phyloP scores from a whole-genome alignment of 2,329 filamentous ascomycete species.

The Monosporascus sp. region DNA sequence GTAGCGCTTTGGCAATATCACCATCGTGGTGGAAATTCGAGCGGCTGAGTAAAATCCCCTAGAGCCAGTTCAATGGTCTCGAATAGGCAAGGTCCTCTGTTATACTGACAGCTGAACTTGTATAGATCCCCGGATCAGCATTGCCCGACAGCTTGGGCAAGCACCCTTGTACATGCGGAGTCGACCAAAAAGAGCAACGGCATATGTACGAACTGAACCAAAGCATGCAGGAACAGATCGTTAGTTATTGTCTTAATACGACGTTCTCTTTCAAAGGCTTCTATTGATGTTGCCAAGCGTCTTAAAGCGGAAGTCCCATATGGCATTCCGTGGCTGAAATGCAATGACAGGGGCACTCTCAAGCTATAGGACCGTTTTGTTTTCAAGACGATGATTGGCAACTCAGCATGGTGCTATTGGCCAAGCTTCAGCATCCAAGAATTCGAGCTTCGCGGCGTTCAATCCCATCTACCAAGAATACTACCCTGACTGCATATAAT shows the following conservation, averaged over 20 bases:
- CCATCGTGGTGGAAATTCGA: background rate
- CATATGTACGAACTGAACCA: too few relatives aligned
- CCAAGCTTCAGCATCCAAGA: too few relatives aligned
- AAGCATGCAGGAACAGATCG: too few relatives aligned
- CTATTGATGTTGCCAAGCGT: too few relatives aligned
- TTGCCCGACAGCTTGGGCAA: background rate
- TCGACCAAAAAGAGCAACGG: too few relatives aligned
- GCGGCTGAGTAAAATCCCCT: background rate
- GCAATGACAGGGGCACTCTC: background rate
- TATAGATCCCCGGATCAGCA: background rate
- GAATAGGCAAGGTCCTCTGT: background rate
- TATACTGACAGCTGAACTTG: background rate
- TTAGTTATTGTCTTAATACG: too few relatives aligned
- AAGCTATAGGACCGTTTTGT: background rate
- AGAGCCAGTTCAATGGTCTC: background rate
- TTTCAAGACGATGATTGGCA: background rate
- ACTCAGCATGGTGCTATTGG: background rate
- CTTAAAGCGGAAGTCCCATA: too few relatives aligned
- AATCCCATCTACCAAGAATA: too few relatives aligned
- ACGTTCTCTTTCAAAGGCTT: too few relatives aligned
- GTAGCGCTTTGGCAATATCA: background rate
- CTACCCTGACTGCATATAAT: too few relatives aligned
- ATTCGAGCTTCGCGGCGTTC: too few relatives aligned
- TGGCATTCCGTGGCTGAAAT: background rate
- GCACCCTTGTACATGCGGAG: too few relatives aligned